Evolutionary conservation across 257 asterid genomes (phyloP).

Genomic region (Solanum clarkiae): DNA sequence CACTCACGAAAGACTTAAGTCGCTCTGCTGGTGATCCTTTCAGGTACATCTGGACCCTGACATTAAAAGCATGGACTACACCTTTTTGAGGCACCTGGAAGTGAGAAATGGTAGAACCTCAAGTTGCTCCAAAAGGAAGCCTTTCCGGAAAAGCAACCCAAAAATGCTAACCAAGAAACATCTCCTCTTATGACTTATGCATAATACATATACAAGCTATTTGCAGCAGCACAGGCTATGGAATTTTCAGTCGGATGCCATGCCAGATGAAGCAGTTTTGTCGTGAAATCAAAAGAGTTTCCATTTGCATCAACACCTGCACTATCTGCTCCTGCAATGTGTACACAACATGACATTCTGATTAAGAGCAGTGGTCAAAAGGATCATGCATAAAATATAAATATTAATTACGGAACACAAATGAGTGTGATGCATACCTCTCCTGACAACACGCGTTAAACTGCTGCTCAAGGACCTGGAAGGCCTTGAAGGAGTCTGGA

Average conservation of each 20-base stretch:
- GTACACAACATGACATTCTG: not conserved
- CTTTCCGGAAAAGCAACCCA: conserved; percentile 18
- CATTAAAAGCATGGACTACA: conserved; percentile 4
- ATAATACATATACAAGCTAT: conserved; percentile 75
- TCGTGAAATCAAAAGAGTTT: conserved; percentile 65
- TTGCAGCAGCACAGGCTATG: conserved; percentile 79
- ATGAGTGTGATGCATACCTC: conserved; percentile 22
- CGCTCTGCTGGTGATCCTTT: conserved; percentile 4
- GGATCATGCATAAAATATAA: not conserved
- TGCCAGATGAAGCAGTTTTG: conserved; percentile 73
- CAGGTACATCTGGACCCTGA: conserved; percentile 6
- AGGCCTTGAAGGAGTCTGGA: conserved; percentile 60
- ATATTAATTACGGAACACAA: not conserved
- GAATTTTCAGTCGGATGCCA: conserved; percentile 84
- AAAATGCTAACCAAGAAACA: conserved; percentile 10
- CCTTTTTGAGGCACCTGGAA: conserved; percentile 21
- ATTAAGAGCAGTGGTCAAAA: not conserved
- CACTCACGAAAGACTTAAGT: not conserved
- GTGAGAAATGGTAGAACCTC: conserved; percentile 16
- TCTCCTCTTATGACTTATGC: conserved; percentile 19
- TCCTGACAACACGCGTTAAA: conserved; percentile 55
- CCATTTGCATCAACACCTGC: conserved; percentile 52
- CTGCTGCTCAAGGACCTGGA: conserved; percentile 61
- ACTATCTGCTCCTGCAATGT: conserved; percentile 56
- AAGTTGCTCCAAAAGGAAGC: conserved; percentile 10